phyloP scores from a whole-genome alignment of 129 eudicot genomes.

The Flaveria trinervia region DNA sequence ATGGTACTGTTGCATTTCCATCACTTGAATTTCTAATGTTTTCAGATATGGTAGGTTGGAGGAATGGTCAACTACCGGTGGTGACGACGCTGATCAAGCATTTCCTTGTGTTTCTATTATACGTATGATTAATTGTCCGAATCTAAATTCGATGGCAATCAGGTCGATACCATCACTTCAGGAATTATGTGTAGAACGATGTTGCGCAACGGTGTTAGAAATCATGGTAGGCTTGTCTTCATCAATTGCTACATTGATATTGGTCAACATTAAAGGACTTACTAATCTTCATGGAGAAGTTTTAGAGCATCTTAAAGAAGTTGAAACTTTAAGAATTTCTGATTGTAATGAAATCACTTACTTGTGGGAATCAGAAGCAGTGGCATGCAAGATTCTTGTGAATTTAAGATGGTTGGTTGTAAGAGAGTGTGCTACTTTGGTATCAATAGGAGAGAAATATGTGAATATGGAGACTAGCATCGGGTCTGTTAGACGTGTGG shows the following conservation, averaged over 20 bases:
- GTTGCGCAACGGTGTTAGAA: slow-evolving; percentile 3
- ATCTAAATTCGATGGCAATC: slow-evolving; percentile 30
- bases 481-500: not conserved
- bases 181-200: not conserved
- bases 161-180: not conserved
- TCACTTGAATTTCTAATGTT: slow-evolving; percentile 14
- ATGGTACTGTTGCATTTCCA: slow-evolving; percentile 27
- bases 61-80: slow-evolving; percentile 13
- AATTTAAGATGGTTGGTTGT: too few species aligned
- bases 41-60: slow-evolving; percentile 7
- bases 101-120: slow-evolving; percentile 24
- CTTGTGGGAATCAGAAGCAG: too few species aligned
- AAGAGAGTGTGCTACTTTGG: not conserved
- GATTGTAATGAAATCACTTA: too few species aligned
- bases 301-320: too few species aligned
- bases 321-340: not conserved
- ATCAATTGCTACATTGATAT: not conserved
- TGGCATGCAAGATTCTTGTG: too few species aligned
- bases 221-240: slow-evolving; percentile 23
- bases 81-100: not conserved
- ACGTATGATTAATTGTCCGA: not conserved
- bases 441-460: not conserved
- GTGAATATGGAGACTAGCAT: not conserved
- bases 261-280: too few species aligned
- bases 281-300: too few species aligned